Evolutionary conservation across 2,329 filamentous ascomycete species (phyloP).

Genomic region (Aspergillus ochraceoroseus): DNA sequence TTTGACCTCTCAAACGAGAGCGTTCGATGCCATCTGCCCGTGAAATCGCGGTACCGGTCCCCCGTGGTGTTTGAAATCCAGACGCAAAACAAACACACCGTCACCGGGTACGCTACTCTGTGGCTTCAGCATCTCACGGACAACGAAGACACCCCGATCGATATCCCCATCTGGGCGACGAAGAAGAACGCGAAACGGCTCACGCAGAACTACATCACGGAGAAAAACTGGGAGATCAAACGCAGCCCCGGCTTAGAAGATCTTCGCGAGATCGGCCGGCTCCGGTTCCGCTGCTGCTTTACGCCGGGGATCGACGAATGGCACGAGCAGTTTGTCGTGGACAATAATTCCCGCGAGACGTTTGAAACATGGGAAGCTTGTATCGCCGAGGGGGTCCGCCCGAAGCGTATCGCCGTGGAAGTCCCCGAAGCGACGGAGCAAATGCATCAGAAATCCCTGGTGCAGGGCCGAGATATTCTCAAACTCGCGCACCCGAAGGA

Average conservation of each 20-base stretch:
- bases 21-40: conserved; percentile 76
- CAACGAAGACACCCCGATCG: conserved; percentile 68
- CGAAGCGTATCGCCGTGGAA: conserved; percentile 64
- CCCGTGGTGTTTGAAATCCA: conserved; percentile 87
- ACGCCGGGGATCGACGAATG: conserved; percentile 85
- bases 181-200: conserved; percentile 67
- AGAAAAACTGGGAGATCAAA: conserved; percentile 62
- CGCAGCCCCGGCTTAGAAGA: conserved; percentile 66
- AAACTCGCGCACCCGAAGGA: conserved; percentile 62
- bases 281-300: conserved; percentile 76
- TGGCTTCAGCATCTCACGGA: conserved; percentile 86
- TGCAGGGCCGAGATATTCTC: conserved; percentile 73
- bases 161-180: conserved; percentile 88
- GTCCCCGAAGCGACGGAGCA: conserved; percentile 67
- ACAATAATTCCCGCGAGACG: conserved; percentile 86
- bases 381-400: conserved; percentile 76
- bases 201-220: conserved; percentile 87
- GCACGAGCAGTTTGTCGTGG: conserved; percentile 74
- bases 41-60: conserved; percentile 84
- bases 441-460: conserved; percentile 75
- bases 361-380: conserved; percentile 95
- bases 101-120: conserved; percentile 70
- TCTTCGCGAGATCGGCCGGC: conserved; percentile 71
- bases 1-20: conserved; percentile 55
- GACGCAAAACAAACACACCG: conserved; percentile 60